Conservation (phyloP, 2,329 filamentous ascomycete genomes). For the Calonectria honghensis region DNA sequence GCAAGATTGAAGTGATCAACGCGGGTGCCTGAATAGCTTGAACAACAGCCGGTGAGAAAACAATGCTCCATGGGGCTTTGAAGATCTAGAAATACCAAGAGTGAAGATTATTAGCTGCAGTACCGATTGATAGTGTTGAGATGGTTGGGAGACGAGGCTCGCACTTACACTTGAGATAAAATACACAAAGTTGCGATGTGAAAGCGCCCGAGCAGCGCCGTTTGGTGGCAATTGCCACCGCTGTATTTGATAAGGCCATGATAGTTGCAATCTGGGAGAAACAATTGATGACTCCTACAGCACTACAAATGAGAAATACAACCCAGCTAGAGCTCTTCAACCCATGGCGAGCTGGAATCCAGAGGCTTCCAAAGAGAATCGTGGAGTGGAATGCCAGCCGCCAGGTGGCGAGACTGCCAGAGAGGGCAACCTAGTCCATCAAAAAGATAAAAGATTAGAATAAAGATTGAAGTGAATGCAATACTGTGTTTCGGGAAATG, state of each 20-base stretch:
- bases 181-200: conserved; percentile 33
- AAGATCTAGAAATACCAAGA: conserved; percentile 21
- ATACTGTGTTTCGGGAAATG: background rate
- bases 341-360: conserved; percentile 29
- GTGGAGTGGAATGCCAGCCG: conserved; percentile 12
- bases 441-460: background rate
- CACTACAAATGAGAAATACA: conserved; percentile 33
- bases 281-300: conserved; percentile 25
- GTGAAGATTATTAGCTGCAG: background rate
- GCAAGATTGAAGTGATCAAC: conserved; percentile 28
- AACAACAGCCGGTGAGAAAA: conserved; percentile 16
- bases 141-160: background rate
- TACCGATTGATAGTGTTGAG: background rate
- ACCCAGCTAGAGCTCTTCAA: conserved; percentile 33
- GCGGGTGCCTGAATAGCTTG: conserved; percentile 27
- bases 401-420: conserved; percentile 28
- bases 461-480: background rate
- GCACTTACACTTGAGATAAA: conserved; percentile 33
- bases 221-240: conserved; percentile 4
- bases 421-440: conserved; percentile 25
- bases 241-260: background rate
- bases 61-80: conserved; percentile 10
- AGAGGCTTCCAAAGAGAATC: conserved; percentile 1
- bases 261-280: conserved; percentile 32
- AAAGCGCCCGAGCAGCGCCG: conserved; percentile 17